Percentiles rank a stretch among this genome's conserved stretches.
Evolutionary conservation across 306 rosid species (phyloP).

Genomic region (Alnus rubra): DNA sequence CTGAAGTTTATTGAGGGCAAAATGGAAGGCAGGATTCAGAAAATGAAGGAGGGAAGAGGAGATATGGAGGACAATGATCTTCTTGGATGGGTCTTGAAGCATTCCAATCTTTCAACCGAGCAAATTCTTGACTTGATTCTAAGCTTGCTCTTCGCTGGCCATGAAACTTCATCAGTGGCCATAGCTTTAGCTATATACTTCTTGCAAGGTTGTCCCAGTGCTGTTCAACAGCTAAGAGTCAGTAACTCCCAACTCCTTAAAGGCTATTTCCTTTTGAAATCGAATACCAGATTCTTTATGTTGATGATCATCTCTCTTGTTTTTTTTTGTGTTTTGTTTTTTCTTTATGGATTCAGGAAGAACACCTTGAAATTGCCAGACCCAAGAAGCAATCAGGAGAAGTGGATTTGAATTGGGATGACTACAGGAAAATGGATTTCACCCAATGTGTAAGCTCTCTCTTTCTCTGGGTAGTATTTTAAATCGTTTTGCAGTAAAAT

Average conservation of each 20-base stretch:
- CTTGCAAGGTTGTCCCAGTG: conserved; percentile 67
- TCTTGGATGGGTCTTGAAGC: conserved; percentile 84
- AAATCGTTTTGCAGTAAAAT: background rate
- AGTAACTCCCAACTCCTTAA: conserved; percentile 1
- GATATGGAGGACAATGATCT: conserved; percentile 73
- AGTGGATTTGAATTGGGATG: conserved; percentile 82
- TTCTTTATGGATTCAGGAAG: conserved; percentile 49
- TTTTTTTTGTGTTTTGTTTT: background rate
- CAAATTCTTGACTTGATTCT: conserved; percentile 90
- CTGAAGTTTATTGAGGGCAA: conserved; percentile 78
- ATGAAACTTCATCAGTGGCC: conserved; percentile 93
- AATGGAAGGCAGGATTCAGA: conserved; percentile 59
- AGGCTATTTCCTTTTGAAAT: background rate
- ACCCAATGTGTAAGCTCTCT: conserved; percentile 81
- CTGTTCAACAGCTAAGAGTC: conserved; percentile 72
- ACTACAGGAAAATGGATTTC: conserved; percentile 89
- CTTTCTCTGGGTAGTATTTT: background rate
- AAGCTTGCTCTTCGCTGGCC: conserved; percentile 94
- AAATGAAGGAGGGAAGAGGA: conserved; percentile 39
- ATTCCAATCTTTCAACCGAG: conserved; percentile 85
- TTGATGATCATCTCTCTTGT: background rate
- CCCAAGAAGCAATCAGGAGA: conserved; percentile 68
- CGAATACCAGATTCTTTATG: background rate
- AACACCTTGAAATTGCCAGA: conserved; percentile 70
- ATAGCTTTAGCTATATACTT: conserved; percentile 84